Percentiles rank a stretch among this genome's conserved stretches.
phyloP scores from a whole-genome alignment of 169 alveolate genomes.

The Plasmodium coatneyi region DNA sequence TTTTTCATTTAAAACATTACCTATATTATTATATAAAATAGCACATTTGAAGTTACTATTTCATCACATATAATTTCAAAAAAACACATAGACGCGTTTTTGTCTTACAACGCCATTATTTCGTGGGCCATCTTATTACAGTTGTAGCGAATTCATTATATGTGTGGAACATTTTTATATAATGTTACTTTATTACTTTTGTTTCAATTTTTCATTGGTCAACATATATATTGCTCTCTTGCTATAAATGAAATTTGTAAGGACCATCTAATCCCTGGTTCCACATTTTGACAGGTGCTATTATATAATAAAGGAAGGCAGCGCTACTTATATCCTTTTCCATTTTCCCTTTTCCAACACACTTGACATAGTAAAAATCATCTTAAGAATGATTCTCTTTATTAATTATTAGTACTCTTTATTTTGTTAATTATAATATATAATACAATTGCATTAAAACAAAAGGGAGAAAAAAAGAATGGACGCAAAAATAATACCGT shows the following conservation, averaged over 20 bases:
- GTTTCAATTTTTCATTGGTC: background rate
- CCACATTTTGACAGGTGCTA: background rate
- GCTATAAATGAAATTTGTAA: background rate
- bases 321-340: background rate
- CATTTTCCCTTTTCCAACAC: background rate
- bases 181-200: background rate
- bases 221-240: too few species aligned
- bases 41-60: background rate
- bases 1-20: background rate
- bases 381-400: background rate
- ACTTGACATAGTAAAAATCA: background rate
- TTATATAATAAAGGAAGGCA: background rate
- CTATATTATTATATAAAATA: too few species aligned
- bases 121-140: background rate
- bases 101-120: background rate
- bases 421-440: background rate
- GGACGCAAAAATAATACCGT: too few species aligned
- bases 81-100: background rate
- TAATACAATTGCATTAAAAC: background rate
- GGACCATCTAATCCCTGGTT: background rate
- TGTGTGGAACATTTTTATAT: background rate
- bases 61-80: background rate
- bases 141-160: background rate
- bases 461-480: too few species aligned
- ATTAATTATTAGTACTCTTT: background rate